A percentile compares a stretch with the other conserved stretches of the same genome.
These are phyloP conservation scores for Diaporthe sp. DNA, from an alignment of 2,329 filamentous ascomycete genomes.

Conservation along the genomic window DNA sequence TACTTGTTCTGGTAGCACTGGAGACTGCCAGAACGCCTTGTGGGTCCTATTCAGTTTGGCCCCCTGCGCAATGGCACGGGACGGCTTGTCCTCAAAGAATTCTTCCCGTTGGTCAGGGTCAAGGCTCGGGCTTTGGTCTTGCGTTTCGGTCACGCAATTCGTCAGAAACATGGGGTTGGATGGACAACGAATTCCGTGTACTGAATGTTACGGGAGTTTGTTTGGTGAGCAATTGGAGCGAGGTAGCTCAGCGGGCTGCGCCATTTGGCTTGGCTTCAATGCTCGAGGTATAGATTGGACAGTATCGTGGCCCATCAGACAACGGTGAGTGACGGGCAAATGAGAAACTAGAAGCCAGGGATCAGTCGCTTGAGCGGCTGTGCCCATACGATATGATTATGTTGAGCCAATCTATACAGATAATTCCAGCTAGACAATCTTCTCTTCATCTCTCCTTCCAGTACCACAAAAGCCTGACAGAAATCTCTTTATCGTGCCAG, in stretches of 20 bases:
- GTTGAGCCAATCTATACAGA: too few species aligned
- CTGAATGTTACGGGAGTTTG: slow-evolving; percentile 8
- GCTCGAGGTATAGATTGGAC: neutral
- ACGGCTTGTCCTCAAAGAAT: neutral
- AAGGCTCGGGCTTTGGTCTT: neutral
- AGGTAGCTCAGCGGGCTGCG: neutral
- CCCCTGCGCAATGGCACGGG: neutral
- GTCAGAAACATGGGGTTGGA: neutral
- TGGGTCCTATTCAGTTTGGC: neutral
- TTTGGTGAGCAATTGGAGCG: neutral
- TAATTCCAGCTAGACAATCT: too few species aligned
- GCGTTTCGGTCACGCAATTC: neutral
- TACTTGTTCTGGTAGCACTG: neutral
- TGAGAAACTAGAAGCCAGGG: neutral
- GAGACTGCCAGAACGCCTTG: neutral
- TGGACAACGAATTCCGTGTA: neutral
- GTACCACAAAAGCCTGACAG: too few species aligned
- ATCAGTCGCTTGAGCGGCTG: neutral
- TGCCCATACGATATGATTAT: too few species aligned
- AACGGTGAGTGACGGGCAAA: too few species aligned
- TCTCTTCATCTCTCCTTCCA: too few species aligned
- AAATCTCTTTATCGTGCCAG: too few species aligned
- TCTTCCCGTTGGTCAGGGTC: neutral
- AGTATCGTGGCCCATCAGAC: too few species aligned
- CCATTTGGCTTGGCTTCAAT: neutral